Base-by-base conservation (phyloP, 2,329 filamentous ascomycete species). In the Cryphonectria radicalis region DNA sequence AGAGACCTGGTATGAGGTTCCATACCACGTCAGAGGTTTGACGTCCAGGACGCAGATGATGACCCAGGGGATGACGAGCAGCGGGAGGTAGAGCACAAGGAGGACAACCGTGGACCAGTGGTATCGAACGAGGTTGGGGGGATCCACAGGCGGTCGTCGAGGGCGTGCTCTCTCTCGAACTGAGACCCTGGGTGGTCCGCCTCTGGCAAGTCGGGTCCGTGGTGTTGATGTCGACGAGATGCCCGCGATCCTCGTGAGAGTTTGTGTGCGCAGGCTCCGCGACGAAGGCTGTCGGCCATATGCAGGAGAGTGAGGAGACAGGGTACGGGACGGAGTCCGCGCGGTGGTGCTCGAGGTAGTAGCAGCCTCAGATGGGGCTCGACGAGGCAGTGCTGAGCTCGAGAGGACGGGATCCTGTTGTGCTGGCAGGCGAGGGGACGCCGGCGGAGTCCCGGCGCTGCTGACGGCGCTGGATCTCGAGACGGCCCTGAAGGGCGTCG, bases 11-110 rank as follows among this genome's bases (percentile, higher is more conserved):
- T 68, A 68, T 4, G 43, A 63, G 3, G 42, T 57, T 11, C 67
- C 67, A 22, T 68, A 63, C 59, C 40, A 63, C 4, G 67, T 68
- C 17, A 68, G 40, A 55, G 67, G 67, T 19, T 68, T 68, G 67
- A 68, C 67, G 35, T 63, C 59, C 10, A 68, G 40, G 22, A 68
- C 42, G 35, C 59, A 63, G 43, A 57, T 28, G 13, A 68, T 53
- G 1, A 68, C 32, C 67, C 67, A 68, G 5, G 67, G 67, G 11
- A 68, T 63, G 43, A 68, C 28, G 42, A 68, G 59, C 19, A 68
- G 22, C 4, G 67, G 67, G 6, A 68, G 8, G 32, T 68, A 68
- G 7, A 63, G 32, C 5, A 19, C 40, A 22, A 68, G 67, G 25
- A 68, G 19, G 22, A 68, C 19, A 10, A 42, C 43, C 1, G 67